Conservation (phyloP, 2,329 filamentous ascomycete genomes). For the Fusarium guadeloupense region DNA sequence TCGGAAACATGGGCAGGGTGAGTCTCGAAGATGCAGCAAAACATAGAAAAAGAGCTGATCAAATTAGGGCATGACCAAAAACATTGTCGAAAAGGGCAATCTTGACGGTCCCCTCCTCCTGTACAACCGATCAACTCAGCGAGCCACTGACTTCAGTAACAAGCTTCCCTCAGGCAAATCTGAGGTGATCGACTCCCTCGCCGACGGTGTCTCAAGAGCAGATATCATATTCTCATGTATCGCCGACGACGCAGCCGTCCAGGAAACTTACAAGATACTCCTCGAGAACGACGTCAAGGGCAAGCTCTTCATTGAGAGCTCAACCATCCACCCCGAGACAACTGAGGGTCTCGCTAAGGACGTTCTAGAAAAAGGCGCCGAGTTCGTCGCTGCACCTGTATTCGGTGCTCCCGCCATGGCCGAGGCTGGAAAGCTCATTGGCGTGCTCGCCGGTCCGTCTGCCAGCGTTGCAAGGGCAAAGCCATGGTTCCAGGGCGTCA, state of each 20-base stretch:
- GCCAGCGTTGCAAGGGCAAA: slow-evolving; percentile 69
- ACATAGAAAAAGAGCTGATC: background rate
- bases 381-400: slow-evolving; percentile 77
- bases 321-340: slow-evolving; percentile 86
- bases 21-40: slow-evolving; percentile 43
- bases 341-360: slow-evolving; percentile 71
- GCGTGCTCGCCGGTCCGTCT: slow-evolving; percentile 74
- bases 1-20: slow-evolving; percentile 89
- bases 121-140: slow-evolving; percentile 79
- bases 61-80: slow-evolving; percentile 80
- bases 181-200: slow-evolving; percentile 69
- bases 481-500: slow-evolving; percentile 78
- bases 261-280: slow-evolving; percentile 66
- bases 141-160: slow-evolving; percentile 70
- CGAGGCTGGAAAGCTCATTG: slow-evolving; percentile 75
- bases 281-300: slow-evolving; percentile 64
- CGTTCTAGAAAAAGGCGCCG: slow-evolving; percentile 67
- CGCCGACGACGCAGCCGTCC: slow-evolving; percentile 78
- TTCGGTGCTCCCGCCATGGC: slow-evolving; percentile 78
- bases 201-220: slow-evolving; percentile 71
- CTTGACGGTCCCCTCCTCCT: slow-evolving; percentile 77
- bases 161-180: slow-evolving; percentile 69
- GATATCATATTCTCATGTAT: slow-evolving; percentile 87
- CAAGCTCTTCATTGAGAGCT: slow-evolving; percentile 88
- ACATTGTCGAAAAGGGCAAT: slow-evolving; percentile 79